A percentile compares a stretch with the other conserved stretches of the same genome.
Evolutionary conservation across 164 flowering plant genomes (phyloP).

Genomic region (Akebia trifoliata): DNA sequence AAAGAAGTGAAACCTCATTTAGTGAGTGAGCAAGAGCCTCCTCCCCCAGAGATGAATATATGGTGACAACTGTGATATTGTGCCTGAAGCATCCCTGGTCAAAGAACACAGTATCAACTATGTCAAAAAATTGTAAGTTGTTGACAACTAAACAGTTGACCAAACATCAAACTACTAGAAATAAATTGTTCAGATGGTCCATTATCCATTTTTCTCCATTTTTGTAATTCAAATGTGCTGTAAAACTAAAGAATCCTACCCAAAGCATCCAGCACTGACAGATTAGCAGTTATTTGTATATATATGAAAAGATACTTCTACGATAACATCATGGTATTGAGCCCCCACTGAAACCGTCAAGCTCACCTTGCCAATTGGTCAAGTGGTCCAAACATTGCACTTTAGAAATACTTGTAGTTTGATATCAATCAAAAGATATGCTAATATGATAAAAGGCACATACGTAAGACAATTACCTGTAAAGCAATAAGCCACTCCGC

Average conservation of each 20-base stretch:
- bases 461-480: conserved; percentile 49
- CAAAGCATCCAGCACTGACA: too few species aligned
- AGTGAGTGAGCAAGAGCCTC: conserved; percentile 86
- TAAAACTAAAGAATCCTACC: too few species aligned
- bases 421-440: background rate
- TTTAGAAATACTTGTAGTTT: background rate
- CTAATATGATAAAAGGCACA: conserved; percentile 3
- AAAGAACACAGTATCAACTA: conserved; percentile 9
- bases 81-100: conserved; percentile 74
- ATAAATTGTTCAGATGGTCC: too few species aligned
- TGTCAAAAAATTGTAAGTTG: background rate
- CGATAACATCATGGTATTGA: background rate
- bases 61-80: conserved; percentile 86
- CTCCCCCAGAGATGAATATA: conserved; percentile 92
- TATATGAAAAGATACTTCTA: background rate
- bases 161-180: background rate
- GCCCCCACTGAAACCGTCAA: background rate
- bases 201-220: too few species aligned
- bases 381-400: background rate
- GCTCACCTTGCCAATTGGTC: background rate
- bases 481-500: conserved; percentile 91
- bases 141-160: background rate
- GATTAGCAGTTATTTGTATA: background rate
- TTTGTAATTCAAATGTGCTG: background rate
- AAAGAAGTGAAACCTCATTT: conserved; percentile 64